Evolutionary conservation across 495 filamentous ascomycete genomes (phyloP).

Genomic region (Bombardia bombarda): DNA sequence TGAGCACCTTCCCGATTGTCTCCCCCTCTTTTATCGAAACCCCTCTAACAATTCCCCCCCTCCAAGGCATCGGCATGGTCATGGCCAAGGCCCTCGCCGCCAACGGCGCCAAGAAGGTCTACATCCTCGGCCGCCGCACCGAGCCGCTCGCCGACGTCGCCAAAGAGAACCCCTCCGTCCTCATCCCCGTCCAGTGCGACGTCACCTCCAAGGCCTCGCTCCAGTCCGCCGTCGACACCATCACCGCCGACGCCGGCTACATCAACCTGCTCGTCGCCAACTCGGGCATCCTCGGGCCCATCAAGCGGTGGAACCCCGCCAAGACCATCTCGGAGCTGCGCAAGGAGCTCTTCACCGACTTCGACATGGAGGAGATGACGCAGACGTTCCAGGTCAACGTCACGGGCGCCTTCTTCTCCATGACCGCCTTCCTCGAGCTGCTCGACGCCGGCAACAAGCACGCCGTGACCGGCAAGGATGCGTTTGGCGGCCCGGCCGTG

Average conservation of each 20-base stretch:
- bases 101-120: slow-evolving; percentile 60
- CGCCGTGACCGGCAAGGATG: slow-evolving; percentile 30
- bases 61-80: slow-evolving; percentile 53
- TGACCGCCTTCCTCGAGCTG: slow-evolving; percentile 56
- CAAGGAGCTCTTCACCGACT: slow-evolving; percentile 25
- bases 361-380: slow-evolving; percentile 44
- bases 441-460: slow-evolving; percentile 55
- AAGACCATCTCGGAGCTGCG: slow-evolving; percentile 27
- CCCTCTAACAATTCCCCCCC: neutral
- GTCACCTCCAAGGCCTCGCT: slow-evolving; percentile 57
- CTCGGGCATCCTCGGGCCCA: slow-evolving; percentile 42
- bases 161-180: slow-evolving; percentile 19
- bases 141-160: slow-evolving; percentile 38
- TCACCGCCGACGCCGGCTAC: slow-evolving; percentile 30
- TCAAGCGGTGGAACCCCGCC: slow-evolving; percentile 25
- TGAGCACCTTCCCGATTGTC: too few species aligned
- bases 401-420: slow-evolving; percentile 52
- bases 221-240: slow-evolving; percentile 44
- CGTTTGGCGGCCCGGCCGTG: slow-evolving; percentile 20
- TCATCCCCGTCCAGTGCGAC: slow-evolving; percentile 55
- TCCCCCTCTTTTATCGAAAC: too few species aligned
- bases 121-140: slow-evolving; percentile 56
- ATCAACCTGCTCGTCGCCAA: slow-evolving; percentile 62
- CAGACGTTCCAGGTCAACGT: slow-evolving; percentile 50
- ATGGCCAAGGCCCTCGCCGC: slow-evolving; percentile 56